Evolutionary conservation across 257 asterid genomes (phyloP).

Genomic region (Avicennia marina): DNA sequence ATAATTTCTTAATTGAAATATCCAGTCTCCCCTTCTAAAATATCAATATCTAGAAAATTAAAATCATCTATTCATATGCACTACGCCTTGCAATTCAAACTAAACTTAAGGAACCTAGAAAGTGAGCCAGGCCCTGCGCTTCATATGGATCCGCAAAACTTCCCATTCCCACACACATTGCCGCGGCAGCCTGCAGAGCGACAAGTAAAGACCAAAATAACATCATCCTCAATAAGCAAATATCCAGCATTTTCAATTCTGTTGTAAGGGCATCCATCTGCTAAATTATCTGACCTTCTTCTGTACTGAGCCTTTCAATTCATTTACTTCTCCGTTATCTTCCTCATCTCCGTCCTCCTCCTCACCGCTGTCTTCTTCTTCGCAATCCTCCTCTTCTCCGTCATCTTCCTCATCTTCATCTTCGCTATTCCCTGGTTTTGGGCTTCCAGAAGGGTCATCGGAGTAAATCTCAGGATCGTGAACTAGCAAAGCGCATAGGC

Average conservation of each 20-base stretch:
- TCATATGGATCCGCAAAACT: conserved; percentile 91
- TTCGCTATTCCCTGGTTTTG: conserved; percentile 9
- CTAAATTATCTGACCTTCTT: conserved; percentile 53
- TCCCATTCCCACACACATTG: conserved; percentile 92
- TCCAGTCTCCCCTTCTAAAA: not conserved
- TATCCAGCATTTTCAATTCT: conserved; percentile 3
- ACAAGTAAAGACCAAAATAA: conserved; percentile 5
- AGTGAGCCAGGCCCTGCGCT: conserved; percentile 97
- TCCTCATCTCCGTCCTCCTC: conserved; percentile 32
- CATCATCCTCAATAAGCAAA: conserved; percentile 5
- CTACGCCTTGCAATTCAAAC: conserved; percentile 11
- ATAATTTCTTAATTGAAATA: not conserved
- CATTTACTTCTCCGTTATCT: conserved; percentile 26
- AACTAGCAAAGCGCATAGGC: conserved; percentile 78
- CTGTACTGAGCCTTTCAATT: conserved; percentile 45
- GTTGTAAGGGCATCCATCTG: conserved; percentile 1
- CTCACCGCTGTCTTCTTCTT: conserved; percentile 21
- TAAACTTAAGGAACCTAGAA: conserved; percentile 58
- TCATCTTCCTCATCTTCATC: conserved; percentile 29
- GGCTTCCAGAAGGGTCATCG: conserved; percentile 21
- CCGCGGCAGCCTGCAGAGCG: conserved; percentile 88
- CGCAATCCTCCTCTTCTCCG: conserved; percentile 30
- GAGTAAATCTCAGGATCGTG: conserved; percentile 95
- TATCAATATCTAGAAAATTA: not conserved
- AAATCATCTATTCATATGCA: too few relatives aligned